Percentiles rank a stretch among this genome's conserved stretches.
phyloP scores from a whole-genome alignment of 768 basidiomycete genomes.

The Strobilomyces echinocephalus region DNA sequence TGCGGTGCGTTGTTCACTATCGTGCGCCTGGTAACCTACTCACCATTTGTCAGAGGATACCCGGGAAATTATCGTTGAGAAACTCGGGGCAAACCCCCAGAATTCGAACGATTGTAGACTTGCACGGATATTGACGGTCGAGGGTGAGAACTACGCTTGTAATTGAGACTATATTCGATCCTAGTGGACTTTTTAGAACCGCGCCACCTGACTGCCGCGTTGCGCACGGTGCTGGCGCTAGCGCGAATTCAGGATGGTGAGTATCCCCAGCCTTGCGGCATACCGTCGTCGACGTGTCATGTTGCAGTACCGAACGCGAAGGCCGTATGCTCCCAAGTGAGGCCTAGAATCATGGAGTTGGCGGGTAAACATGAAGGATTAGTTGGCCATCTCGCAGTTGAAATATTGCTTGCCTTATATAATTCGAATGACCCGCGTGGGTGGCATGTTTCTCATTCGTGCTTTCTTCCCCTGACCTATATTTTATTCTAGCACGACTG shows the following conservation, averaged over 20 bases:
- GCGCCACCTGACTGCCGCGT: conserved; percentile 9
- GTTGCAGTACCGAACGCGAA: not conserved
- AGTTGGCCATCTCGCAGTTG: conserved; percentile 20
- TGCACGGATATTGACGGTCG: conserved; percentile 9
- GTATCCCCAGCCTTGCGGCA: not conserved
- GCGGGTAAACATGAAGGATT: conserved; percentile 4
- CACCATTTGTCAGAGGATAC: conserved; percentile 8
- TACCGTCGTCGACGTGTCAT: too few relatives aligned
- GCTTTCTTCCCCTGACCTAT: not conserved
- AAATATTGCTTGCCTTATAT: conserved; percentile 15
- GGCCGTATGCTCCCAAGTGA: conserved; percentile 3
- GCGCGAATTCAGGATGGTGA: conserved; percentile 17
- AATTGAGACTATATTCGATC: not conserved
- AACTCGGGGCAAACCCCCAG: not conserved
- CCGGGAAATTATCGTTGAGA: not conserved
- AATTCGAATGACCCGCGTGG: conserved; percentile 2
- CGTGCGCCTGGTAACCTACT: not conserved
- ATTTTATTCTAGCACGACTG: conserved; percentile 6
- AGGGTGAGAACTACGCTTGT: conserved; percentile 1
- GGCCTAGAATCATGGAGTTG: conserved; percentile 12
- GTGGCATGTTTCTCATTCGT: not conserved
- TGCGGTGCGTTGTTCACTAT: conserved; percentile 10
- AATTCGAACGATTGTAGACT: conserved; percentile 5
- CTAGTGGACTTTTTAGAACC: conserved; percentile 10
- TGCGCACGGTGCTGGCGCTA: conserved; percentile 17